These are phyloP conservation scores for Microcos paniculata DNA, from an alignment of 345 rosid species.

Conservation along the genomic window DNA sequence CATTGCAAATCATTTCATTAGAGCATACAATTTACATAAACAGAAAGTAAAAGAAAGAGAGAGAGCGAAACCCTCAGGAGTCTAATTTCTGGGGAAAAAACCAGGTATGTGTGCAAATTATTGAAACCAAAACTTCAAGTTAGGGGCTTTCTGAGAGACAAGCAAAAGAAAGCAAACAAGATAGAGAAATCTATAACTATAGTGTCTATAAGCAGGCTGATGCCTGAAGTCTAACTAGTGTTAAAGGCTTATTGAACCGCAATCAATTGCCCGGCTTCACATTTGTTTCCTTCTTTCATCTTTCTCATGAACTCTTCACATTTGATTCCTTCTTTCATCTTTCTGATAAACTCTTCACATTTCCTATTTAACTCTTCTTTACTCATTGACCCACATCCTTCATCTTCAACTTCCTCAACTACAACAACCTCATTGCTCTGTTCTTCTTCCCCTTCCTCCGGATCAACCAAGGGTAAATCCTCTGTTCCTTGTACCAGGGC, in stretches of 20 bases:
- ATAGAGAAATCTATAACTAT: neutral
- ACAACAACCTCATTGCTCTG: conserved; percentile 17
- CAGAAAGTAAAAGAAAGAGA: neutral
- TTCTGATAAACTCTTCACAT: conserved; percentile 71
- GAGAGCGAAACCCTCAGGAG: neutral
- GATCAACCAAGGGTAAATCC: conserved; percentile 11
- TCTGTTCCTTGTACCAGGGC: neutral
- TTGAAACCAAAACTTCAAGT: neutral
- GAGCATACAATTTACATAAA: neutral
- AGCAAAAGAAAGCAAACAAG: neutral
- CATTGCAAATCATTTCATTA: neutral
- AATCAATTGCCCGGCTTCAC: conserved; percentile 24
- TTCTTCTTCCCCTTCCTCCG: conserved; percentile 26
- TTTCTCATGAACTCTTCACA: conserved; percentile 67
- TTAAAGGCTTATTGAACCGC: conserved; percentile 5
- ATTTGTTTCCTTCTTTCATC: conserved; percentile 45
- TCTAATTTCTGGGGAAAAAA: neutral
- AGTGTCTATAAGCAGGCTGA: neutral
- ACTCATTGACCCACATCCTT: conserved; percentile 30
- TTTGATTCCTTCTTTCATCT: conserved; percentile 46
- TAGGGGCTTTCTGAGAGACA: conserved; percentile 4
- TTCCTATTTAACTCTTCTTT: conserved; percentile 63
- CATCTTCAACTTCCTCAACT: conserved; percentile 19
- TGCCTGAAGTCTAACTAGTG: neutral
- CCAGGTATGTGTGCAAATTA: neutral